Evolutionary conservation across 2,329 filamentous ascomycete species (phyloP).

Genomic region (Colletotrichum endophyticum): DNA sequence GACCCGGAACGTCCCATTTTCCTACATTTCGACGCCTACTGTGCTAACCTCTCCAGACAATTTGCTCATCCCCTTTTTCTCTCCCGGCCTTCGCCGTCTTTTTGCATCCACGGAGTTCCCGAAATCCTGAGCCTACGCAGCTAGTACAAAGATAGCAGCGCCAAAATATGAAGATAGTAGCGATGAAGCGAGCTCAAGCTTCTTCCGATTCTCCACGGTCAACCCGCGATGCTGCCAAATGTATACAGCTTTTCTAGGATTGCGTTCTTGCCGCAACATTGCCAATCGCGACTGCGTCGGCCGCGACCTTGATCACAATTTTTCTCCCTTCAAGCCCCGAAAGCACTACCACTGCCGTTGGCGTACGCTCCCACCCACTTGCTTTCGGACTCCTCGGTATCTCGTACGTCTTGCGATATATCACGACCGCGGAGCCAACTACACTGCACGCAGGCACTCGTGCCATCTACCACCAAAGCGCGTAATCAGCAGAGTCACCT

Average conservation of each 20-base stretch:
- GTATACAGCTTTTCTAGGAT: neutral
- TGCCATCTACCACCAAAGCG: neutral
- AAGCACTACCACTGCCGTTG: neutral
- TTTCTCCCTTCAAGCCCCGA: neutral
- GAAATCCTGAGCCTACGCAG: neutral
- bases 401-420: neutral
- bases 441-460: neutral
- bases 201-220: neutral
- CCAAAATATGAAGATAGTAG: neutral
- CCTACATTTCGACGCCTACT: neutral
- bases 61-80: neutral
- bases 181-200: neutral
- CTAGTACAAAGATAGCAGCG: neutral
- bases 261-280: neutral
- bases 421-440: neutral
- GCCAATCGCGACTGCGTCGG: neutral
- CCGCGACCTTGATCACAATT: neutral
- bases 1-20: neutral
- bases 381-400: neutral
- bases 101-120: neutral
- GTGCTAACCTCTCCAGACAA: neutral
- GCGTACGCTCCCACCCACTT: neutral
- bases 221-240: neutral
- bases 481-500: neutral
- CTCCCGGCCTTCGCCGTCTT: neutral